A percentile compares a stretch with the other conserved stretches of the same genome.
Evolutionary conservation across 1,284 basidiomycete genomes (phyloP).

Genomic region (Microbotryum saponariae): DNA sequence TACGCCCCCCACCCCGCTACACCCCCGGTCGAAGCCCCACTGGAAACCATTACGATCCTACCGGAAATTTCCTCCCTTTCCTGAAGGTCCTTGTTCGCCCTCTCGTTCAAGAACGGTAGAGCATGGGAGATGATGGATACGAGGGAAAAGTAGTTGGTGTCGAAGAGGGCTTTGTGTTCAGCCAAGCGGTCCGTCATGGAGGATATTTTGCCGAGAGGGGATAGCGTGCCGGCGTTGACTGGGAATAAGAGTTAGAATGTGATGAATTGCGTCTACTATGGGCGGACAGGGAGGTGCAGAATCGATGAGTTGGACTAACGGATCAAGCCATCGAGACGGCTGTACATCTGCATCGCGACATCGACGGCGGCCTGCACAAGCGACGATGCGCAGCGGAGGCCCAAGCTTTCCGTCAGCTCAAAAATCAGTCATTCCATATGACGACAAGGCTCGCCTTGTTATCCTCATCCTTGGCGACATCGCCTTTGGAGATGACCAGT

Average conservation of each 20-base stretch:
- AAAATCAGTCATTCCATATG: no score
- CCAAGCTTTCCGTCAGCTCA: not conserved
- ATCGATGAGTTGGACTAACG: slow-evolving; percentile 24
- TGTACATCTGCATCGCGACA: slow-evolving; percentile 44
- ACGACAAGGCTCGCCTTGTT: slow-evolving; percentile 30
- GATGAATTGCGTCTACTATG: not conserved
- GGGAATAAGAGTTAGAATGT: slow-evolving; percentile 42
- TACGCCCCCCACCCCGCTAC: slow-evolving; percentile 67
- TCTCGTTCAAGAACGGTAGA: slow-evolving; percentile 54
- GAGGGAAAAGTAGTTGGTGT: slow-evolving; percentile 77
- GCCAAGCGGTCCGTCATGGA: slow-evolving; percentile 14
- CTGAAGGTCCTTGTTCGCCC: slow-evolving; percentile 37
- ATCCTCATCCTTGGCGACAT: slow-evolving; percentile 53
- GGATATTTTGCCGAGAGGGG: slow-evolving; percentile 44
- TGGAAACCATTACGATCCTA: slow-evolving; percentile 67
- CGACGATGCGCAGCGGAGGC: not conserved
- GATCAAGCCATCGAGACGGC: slow-evolving; percentile 62
- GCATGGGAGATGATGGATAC: slow-evolving; percentile 57
- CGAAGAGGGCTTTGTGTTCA: slow-evolving; percentile 44
- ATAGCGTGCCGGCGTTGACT: slow-evolving; percentile 66
- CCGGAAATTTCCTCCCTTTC: slow-evolving; percentile 41
- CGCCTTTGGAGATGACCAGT: slow-evolving; percentile 46
- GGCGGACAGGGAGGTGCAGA: not conserved
- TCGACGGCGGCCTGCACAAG: slow-evolving; percentile 52
- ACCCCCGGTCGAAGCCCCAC: slow-evolving; percentile 66